Percentiles rank a stretch among this genome's conserved stretches.
These are phyloP conservation scores for Tulasnella sp. DNA, from an alignment of 768 basidiomycete genomes.

Conservation along the genomic window DNA sequence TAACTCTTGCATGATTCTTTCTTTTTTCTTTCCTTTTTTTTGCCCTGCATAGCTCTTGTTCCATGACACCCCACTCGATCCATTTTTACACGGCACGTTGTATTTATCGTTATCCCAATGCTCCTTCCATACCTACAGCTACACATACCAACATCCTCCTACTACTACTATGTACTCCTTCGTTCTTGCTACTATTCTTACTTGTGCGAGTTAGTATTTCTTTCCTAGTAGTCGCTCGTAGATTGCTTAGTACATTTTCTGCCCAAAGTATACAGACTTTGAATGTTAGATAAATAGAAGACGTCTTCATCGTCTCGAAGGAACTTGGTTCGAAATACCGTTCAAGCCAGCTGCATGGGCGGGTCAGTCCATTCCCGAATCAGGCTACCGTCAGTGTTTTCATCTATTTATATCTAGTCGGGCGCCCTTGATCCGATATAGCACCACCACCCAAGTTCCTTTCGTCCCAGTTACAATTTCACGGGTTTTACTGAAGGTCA, in stretches of 20 bases:
- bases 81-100: background rate
- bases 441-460: too few species aligned
- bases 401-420: too few species aligned
- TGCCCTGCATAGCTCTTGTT: background rate
- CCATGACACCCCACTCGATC: conserved; percentile 1
- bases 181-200: background rate
- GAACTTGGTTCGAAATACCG: background rate
- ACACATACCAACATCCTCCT: background rate
- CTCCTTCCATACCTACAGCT: background rate
- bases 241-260: background rate
- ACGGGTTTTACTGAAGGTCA: too few species aligned
- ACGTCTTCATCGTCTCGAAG: background rate
- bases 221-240: background rate
- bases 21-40: background rate
- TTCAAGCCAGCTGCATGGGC: too few species aligned
- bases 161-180: background rate
- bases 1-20: background rate
- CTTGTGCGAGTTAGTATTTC: background rate
- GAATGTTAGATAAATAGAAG: background rate
- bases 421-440: too few species aligned
- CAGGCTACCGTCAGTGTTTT: too few species aligned
- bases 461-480: too few species aligned
- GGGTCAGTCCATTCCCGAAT: too few species aligned
- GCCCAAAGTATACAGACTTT: background rate
- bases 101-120: background rate